Evolutionary conservation across 176 grass and related monocot genomes (phyloP), one percentile per base, ranked within the genome.

Genomic region (Urochloa ruziziensis): DNA sequence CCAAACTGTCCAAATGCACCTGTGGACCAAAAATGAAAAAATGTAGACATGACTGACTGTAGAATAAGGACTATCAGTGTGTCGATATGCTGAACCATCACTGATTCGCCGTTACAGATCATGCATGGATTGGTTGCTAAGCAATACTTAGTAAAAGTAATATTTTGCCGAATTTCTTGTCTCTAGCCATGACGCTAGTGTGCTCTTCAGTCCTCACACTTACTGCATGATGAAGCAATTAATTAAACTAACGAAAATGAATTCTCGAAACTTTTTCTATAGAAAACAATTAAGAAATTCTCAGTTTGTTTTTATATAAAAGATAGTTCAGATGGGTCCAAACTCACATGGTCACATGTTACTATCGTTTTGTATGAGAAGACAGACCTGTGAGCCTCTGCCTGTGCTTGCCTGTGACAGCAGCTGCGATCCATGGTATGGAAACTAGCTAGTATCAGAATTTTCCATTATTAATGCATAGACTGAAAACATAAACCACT

Each of bases 351-450:
- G 25, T 68, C 78, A 81, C 63, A 68, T 81, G 78, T 14, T 7
- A 54, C n/a, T 81, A 40, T 68, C 63, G 62, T 69, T 42, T 81
- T 81, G 33, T 18, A 69, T 12, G 47, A 61, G 12, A 29, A 29
- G 29, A 72, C 43, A 49, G 27, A 49, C 37, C 42, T 71, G 68
- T 47, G 42, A 71, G 25, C 68, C 42, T 47, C 53, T 56, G 53
- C 53, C 52, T 23, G 36, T 37, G 11, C 37, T 39, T 70, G 32
- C 51, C 17, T 43, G 74, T 60, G 54, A 42, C 35, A 11, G 33
- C 30, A 51, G 67, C 23, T 9, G 7, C 33, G 8, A 36, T 66
- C 17, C 14, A 10, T 21, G 37, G 24, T 7, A 32, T 62, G 75
- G 62, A 56, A 56, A 56, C 53, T n/a, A 54, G 52, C 5, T 19